Base-by-base conservation (phyloP, 169 alveolate genomes). In the Plasmodium gaboni region DNA sequence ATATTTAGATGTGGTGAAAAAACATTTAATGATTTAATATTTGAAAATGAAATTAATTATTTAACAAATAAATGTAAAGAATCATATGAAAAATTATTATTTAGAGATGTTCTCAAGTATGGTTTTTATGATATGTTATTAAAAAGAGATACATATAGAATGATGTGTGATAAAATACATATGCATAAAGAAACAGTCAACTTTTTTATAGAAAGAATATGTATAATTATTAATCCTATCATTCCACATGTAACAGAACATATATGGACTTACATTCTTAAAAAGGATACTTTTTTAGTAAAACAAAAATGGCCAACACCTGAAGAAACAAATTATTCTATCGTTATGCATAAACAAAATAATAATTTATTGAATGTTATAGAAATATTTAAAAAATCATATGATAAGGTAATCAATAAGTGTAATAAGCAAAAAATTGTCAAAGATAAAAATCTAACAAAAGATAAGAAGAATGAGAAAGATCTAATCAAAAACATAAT, bases 161-260 rank as follows among this genome's bases (percentile, higher is more conserved):
- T 44, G 4, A 86, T 64, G 80, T 73, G 88, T 64, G 88, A 60
- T 53, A 87, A 85, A 51, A 74, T 88, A 17, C 87, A 73, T 38
- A 92, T 92, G 88, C 95, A 73, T 26, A 73, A 73, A 19, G 92
- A 69, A 26, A 74, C 74, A 0, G 85, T 64, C 0, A 70, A 89
- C 12, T 76, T 71, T 50, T 89, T 72, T 44, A 57, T 92, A 72
- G 98, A 96, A 89, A 92, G 96, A 2, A 96, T 95, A 46, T 91
- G 96, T 67, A 61, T 91, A 1, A 94, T 95, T 4, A 94, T 97
- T 22, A 68, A 94, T 13, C 99, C 99, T 26, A 94, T 97, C 22
- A 94, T 97, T 2, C 99, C 99, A 13, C 98, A 97, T 88, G 95
- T 95, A 32, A 95, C 97, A 71, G 99, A 97, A 80, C 96, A 96